Evolutionary conservation across 768 basidiomycete genomes (phyloP).

Genomic region (Boletus sp.): DNA sequence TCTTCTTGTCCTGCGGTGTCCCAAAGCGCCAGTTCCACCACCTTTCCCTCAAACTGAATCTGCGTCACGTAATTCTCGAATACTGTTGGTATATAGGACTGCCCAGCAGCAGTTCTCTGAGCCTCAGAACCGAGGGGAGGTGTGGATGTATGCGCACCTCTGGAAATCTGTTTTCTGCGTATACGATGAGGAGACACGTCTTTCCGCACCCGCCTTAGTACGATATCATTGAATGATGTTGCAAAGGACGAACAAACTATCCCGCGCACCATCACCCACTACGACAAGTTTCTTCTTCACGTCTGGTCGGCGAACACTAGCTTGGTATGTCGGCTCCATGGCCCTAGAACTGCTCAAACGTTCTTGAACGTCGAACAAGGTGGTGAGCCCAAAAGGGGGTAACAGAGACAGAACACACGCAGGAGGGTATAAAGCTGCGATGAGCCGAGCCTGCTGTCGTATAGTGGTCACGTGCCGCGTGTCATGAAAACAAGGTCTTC

Average conservation of each 20-base stretch:
- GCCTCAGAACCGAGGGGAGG: constrained; percentile 5
- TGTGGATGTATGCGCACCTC: constrained; percentile 56
- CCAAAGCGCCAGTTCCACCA: constrained; percentile 96
- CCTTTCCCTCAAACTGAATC: constrained; percentile 80
- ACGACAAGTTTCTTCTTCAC: constrained; percentile 86
- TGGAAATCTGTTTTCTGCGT: constrained; percentile 94
- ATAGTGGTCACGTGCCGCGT: constrained; percentile 16
- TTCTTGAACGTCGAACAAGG: constrained; percentile 1
- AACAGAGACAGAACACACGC: constrained; percentile 5
- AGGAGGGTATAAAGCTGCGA: not conserved
- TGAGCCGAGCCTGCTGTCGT: not conserved
- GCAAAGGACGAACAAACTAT: constrained; percentile 25
- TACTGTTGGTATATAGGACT: constrained; percentile 92
- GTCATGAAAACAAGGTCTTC: not conserved
- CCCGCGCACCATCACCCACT: constrained; percentile 74
- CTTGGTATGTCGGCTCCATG: constrained; percentile 29
- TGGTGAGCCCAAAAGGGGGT: not conserved
- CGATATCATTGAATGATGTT: constrained; percentile 24
- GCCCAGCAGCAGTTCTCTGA: constrained; percentile 16
- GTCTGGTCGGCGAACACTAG: constrained; percentile 57
- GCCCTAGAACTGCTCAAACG: not conserved
- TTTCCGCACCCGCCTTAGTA: constrained; percentile 78
- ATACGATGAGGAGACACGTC: constrained; percentile 94
- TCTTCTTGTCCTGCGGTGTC: constrained; percentile 98
- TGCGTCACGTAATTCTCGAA: constrained; percentile 94